These are phyloP conservation scores for Ochromonas danica DNA, from an alignment of 108 stramenopile species.

Conservation along the genomic window DNA sequence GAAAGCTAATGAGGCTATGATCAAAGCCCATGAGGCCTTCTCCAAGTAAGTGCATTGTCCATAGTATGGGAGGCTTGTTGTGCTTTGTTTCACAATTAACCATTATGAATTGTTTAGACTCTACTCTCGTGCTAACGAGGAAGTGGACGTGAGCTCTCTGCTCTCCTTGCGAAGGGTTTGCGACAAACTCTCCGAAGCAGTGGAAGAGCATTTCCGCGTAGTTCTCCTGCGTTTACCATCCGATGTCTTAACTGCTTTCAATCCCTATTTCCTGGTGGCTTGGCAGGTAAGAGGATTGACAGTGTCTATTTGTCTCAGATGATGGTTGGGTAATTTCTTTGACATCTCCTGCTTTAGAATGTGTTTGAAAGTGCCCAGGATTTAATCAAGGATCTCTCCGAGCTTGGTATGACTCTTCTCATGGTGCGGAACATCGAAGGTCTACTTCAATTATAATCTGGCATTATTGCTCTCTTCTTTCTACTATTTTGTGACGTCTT, in stretches of 20 bases:
- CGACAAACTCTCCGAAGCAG: background rate
- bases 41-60: background rate
- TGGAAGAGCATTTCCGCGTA: background rate
- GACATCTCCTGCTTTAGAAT: too few species aligned
- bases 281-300: slow-evolving; percentile 14
- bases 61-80: too few species aligned
- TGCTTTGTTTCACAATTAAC: background rate
- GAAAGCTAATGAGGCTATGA: background rate
- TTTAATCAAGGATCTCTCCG: background rate
- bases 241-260: background rate
- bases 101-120: background rate
- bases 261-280: background rate
- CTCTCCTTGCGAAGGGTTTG: background rate
- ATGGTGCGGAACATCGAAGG: background rate
- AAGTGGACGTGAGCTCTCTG: background rate
- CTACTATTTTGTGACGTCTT: too few species aligned
- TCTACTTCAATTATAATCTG: background rate
- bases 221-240: background rate
- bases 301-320: too few species aligned
- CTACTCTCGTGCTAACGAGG: background rate
- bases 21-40: background rate
- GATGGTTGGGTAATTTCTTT: too few species aligned
- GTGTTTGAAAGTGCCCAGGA: too few species aligned
- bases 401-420: background rate
- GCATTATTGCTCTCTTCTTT: too few species aligned